Evolutionary conservation across 345 rosid genomes (phyloP).

Genomic region (Hypericum perforatum): DNA sequence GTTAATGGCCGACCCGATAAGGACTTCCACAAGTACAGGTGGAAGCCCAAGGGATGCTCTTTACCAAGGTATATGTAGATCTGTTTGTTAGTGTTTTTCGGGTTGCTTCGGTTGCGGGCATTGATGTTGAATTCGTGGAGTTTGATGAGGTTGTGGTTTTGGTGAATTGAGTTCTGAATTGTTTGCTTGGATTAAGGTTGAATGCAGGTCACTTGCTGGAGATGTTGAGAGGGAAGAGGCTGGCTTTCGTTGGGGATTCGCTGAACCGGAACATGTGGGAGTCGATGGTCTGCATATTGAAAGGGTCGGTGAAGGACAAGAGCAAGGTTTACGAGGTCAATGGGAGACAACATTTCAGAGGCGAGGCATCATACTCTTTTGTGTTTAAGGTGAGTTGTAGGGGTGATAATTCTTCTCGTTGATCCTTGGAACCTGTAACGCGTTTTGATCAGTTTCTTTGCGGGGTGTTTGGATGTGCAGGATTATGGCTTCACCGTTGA

Average conservation of each 20-base stretch:
- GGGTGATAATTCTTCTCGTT: not conserved
- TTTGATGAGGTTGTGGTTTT: not conserved
- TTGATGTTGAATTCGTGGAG: not conserved
- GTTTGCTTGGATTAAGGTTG: constrained; percentile 17
- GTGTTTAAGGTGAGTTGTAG: constrained; percentile 18
- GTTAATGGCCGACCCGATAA: constrained; percentile 35
- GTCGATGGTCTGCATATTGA: constrained; percentile 32
- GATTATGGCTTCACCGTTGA: constrained; percentile 32
- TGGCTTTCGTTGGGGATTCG: constrained; percentile 39
- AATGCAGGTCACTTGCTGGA: constrained; percentile 27
- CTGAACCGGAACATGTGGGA: constrained; percentile 45
- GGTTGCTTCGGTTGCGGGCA: not conserved
- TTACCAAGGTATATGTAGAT: constrained; percentile 24
- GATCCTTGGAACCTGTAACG: too few species aligned
- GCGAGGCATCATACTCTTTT: constrained; percentile 27
- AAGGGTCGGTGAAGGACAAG: constrained; percentile 14
- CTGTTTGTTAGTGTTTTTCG: not conserved
- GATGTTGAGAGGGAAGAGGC: constrained; percentile 31
- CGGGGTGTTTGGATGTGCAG: constrained; percentile 16
- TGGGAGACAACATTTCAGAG: constrained; percentile 21
- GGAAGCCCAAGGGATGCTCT: constrained; percentile 36
- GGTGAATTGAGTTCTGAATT: not conserved
- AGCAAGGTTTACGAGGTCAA: constrained; percentile 27
- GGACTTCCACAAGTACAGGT: constrained; percentile 25
- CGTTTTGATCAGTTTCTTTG: too few species aligned